These are phyloP conservation scores for Pezicula radicicola DNA, from an alignment of 2,329 filamentous ascomycete species.

Conservation along the genomic window DNA sequence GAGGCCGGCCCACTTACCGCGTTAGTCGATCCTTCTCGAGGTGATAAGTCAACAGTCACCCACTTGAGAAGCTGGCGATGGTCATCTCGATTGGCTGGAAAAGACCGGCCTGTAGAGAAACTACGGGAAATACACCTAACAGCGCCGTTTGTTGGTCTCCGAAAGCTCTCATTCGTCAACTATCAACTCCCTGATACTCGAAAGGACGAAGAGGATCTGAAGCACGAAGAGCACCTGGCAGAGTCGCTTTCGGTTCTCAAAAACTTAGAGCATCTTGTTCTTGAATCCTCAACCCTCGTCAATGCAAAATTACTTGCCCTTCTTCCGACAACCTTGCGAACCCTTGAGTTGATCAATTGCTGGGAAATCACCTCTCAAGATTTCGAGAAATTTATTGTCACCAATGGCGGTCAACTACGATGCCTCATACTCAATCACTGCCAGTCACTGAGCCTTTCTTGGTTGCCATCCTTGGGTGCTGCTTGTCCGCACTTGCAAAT, in stretches of 20 bases:
- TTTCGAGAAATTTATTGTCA: constrained; percentile 61
- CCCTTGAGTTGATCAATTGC: constrained; percentile 76
- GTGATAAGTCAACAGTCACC: constrained; percentile 25
- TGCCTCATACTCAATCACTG: constrained; percentile 75
- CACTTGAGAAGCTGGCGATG: constrained; percentile 56
- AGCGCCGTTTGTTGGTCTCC: constrained; percentile 53
- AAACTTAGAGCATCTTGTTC: constrained; percentile 62
- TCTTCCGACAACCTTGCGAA: constrained; percentile 63
- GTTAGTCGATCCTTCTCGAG: constrained; percentile 6
- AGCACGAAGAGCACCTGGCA: constrained; percentile 36
- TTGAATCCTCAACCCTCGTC: constrained; percentile 73
- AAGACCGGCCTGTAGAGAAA: constrained; percentile 43
- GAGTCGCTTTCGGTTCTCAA: constrained; percentile 53
- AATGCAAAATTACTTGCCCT: constrained; percentile 65
- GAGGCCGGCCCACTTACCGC: constrained; percentile 12
- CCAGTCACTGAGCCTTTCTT: constrained; percentile 71
- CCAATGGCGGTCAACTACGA: constrained; percentile 65
- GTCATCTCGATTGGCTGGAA: constrained; percentile 52
- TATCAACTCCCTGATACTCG: constrained; percentile 52
- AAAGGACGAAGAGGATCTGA: constrained; percentile 29
- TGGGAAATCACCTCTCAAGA: constrained; percentile 68
- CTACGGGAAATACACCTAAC: constrained; percentile 51
- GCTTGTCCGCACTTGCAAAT: constrained; percentile 69
- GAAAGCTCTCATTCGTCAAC: constrained; percentile 58
- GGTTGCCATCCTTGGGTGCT: constrained; percentile 62